Evolutionary conservation across 345 rosid species (phyloP).

Genomic region (Pistacia integerrima): DNA sequence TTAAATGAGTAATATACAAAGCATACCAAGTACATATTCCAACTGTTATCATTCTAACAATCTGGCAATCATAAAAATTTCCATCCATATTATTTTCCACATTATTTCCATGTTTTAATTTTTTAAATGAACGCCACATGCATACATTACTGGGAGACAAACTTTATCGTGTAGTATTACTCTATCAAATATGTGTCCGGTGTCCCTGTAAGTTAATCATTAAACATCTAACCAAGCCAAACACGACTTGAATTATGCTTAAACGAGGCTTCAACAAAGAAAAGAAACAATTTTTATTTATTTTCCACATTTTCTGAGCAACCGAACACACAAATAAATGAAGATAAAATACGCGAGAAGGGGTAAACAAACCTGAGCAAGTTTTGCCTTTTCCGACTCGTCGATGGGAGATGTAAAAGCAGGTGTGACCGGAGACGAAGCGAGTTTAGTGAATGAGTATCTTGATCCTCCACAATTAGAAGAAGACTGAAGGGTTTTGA

Average conservation of each 20-base stretch:
- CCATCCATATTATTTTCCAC: too few relatives aligned
- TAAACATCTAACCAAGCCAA: neutral
- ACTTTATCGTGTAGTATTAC: too few relatives aligned
- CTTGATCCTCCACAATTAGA: constrained; percentile 30
- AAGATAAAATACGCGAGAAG: neutral
- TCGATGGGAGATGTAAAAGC: constrained; percentile 37
- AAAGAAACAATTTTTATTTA: neutral
- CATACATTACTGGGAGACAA: too few relatives aligned
- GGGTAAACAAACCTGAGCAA: constrained; percentile 60
- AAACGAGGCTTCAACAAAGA: neutral
- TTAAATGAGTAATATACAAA: neutral
- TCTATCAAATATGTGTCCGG: too few relatives aligned
- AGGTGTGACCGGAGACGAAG: constrained; percentile 47
- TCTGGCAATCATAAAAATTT: too few relatives aligned
- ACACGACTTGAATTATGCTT: neutral
- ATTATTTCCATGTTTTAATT: too few relatives aligned
- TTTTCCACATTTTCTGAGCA: neutral
- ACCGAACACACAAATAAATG: constrained; percentile 4
- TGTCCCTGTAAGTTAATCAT: neutral
- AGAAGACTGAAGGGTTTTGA: constrained; percentile 10
- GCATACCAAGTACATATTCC: neutral
- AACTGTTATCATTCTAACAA: too few relatives aligned
- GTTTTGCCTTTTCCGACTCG: constrained; percentile 65
- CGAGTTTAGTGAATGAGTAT: constrained; percentile 19
- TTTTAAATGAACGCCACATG: too few relatives aligned